Evolutionary conservation across 1,139 yeast genomes (phyloP), one percentile per base, ranked within the genome.

Genomic region (Saccharomyces hybrid): DNA sequence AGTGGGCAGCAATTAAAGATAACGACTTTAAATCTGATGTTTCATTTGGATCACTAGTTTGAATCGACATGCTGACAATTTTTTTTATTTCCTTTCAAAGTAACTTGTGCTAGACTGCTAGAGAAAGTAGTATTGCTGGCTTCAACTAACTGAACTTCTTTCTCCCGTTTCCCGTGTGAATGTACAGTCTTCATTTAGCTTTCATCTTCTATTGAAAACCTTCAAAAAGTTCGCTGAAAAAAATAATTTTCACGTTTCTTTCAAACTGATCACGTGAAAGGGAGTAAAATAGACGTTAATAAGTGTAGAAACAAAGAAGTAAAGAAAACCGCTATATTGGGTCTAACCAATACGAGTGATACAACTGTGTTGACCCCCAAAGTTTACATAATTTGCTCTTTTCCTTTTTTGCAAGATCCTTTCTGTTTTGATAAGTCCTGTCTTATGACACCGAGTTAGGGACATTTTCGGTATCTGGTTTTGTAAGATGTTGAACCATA

Each of bases 1-100:
- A 90, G 70, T 95, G 99, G 23, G 98, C 96, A 4, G 98, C 97
- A 64, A 93, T 87, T 65, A 86, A 75, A 32, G 91, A 83, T 55
- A 86, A 75, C 14, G 86, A 84, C 58, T 75, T 76, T 58, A 79
- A 63, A 38, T 63, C 68, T 9, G 63, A 54, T 61, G 78, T 82
- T 57, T 78, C 80, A 57, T 72, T 67, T 41, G 69, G 67, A 58
- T 73, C 70, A 51, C 68, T 68, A 38, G 80, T 76, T 59, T 75
- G 73, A 56, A 78, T 77, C 13, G 81, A 77, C 80, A 71, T 63
- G 9, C 25, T 30, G 32, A 9, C n/a, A 13, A 11, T 38, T 5
- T 11, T 38, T 9, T 16, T 38, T 38, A 13, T 20, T 38, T 8
- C 8, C 23, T 34, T 34, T 34, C 16, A 5, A 38, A 38, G n/a